Conservation (phyloP, 345 rosid genomes). For the Citrus australasica region DNA sequence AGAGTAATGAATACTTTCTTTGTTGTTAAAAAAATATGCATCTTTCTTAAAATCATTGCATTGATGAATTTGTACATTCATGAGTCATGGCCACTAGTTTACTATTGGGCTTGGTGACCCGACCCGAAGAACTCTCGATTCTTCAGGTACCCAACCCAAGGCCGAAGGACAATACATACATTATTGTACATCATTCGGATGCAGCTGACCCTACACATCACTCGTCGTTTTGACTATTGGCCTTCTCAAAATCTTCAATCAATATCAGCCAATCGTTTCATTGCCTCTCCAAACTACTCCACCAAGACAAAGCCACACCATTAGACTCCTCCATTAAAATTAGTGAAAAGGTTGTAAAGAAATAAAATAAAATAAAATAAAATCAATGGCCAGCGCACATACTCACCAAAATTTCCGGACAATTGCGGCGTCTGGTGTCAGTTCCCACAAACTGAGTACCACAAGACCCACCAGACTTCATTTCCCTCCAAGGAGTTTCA, state of each 20-base stretch:
- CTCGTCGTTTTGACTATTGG: too few relatives aligned
- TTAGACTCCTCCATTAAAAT: not conserved
- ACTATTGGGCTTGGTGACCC: too few relatives aligned
- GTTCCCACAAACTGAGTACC: constrained; percentile 18
- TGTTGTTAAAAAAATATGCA: too few relatives aligned
- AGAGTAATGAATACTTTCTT: too few relatives aligned
- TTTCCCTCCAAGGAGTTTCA: constrained; percentile 5
- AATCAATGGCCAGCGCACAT: constrained; percentile 26
- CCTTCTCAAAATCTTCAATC: not conserved
- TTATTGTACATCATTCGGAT: rapidly evolving
- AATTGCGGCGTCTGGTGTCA: constrained; percentile 16
- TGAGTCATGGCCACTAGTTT: too few relatives aligned
- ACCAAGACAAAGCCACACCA: not conserved
- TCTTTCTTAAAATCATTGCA: too few relatives aligned
- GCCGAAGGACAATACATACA: too few relatives aligned
- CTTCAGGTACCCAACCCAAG: too few relatives aligned
- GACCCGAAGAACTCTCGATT: too few relatives aligned
- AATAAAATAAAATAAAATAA: not conserved
- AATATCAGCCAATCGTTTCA: not conserved
- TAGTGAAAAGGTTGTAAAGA: not conserved
- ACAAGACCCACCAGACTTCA: not conserved
- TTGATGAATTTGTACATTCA: too few relatives aligned
- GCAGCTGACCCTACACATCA: too few relatives aligned
- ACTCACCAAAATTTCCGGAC: constrained; percentile 35
- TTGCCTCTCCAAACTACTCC: not conserved